Evolutionary conservation across 1,284 basidiomycete species (phyloP).

Genomic region (Meira miltonrushii): DNA sequence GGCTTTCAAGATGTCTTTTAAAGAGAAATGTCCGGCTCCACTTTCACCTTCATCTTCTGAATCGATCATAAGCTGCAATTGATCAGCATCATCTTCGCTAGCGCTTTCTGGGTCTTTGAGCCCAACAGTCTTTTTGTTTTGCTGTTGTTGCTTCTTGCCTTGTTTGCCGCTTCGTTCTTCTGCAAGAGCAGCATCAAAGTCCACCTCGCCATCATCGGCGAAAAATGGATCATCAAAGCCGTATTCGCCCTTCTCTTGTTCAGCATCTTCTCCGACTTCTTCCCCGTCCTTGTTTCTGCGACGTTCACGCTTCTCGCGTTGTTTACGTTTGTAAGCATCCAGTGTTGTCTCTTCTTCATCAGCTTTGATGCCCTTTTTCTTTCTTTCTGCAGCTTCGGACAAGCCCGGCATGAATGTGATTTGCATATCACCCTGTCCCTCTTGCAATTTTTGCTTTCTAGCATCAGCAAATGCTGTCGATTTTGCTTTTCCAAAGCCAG

Average conservation of each 20-base stretch:
- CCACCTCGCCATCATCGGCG: conserved; percentile 30
- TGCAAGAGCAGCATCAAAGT: conserved; percentile 45
- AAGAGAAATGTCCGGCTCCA: conserved; percentile 69
- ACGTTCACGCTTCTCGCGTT: conserved; percentile 47
- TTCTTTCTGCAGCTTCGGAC: conserved; percentile 34
- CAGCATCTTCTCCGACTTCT: conserved; percentile 12
- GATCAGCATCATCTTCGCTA: conserved; percentile 18
- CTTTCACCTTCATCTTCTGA: conserved; percentile 31
- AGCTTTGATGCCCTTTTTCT: conserved; percentile 20
- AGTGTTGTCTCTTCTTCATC: conserved; percentile 46
- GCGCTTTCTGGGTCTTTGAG: conserved; percentile 14
- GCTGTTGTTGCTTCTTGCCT: conserved; percentile 12
- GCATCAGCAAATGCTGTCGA: conserved; percentile 6
- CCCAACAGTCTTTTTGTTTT: conserved; percentile 3
- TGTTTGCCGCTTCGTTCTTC: conserved; percentile 56
- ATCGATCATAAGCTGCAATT: conserved; percentile 29
- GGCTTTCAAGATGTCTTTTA: conserved; percentile 80
- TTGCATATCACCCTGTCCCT: conserved; percentile 37
- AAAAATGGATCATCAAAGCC: conserved; percentile 62
- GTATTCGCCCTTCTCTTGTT: conserved; percentile 14
- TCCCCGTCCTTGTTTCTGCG: conserved; percentile 16
- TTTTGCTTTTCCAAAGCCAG: neutral
- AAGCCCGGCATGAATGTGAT: conserved; percentile 51
- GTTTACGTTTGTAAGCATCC: conserved; percentile 50
- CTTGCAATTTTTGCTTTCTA: conserved; percentile 10